Conservation (phyloP, 2,329 filamentous ascomycete species). For the Colletotrichum sp. region DNA sequence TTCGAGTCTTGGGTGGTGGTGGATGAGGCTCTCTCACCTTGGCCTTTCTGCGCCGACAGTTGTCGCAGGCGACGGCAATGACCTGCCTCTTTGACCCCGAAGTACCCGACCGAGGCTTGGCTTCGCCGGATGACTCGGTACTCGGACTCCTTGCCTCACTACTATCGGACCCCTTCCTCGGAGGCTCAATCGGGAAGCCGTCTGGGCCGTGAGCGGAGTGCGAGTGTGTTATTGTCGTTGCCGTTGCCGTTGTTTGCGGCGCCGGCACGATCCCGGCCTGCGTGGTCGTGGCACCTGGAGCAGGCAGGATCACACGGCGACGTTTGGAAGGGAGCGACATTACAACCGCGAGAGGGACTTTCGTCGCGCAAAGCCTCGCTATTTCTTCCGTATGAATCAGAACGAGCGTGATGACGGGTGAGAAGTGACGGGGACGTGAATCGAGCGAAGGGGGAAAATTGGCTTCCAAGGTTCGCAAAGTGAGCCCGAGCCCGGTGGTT, state of each 20-base stretch:
- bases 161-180: background rate
- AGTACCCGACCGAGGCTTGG: background rate
- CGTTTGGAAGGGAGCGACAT: slow-evolving; percentile 17
- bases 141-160: slow-evolving; percentile 1
- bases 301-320: slow-evolving; percentile 15
- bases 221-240: background rate
- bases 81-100: slow-evolving; percentile 8
- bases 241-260: background rate
- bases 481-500: background rate
- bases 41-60: slow-evolving; percentile 13
- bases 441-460: background rate
- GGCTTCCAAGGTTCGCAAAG: background rate
- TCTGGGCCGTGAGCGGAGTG: background rate
- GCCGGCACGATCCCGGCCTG: background rate
- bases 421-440: background rate
- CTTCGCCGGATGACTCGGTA: slow-evolving; percentile 1
- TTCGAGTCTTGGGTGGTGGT: background rate
- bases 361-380: background rate
- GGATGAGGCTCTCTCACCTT: slow-evolving; percentile 2
- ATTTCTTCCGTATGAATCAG: background rate
- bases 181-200: background rate
- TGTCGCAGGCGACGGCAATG: slow-evolving; percentile 18
- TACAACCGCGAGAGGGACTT: background rate
- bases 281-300: background rate
- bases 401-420: background rate